Base-by-base conservation (phyloP, 345 rosid species). In the Bruguiera sexangula region DNA sequence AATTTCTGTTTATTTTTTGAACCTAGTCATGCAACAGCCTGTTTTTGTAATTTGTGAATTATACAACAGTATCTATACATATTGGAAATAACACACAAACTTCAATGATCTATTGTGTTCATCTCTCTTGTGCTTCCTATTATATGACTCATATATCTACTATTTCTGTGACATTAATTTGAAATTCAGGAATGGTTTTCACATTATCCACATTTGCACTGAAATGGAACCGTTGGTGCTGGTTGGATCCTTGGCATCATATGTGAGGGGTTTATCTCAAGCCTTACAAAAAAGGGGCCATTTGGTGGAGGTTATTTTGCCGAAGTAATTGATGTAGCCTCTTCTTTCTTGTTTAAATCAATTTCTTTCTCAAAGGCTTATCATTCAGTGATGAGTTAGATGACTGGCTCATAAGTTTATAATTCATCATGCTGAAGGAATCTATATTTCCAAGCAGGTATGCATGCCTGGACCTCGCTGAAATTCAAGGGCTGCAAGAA, bases 281-380 rank as follows among this genome's bases (percentile, higher is more conserved):
- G 90, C 89, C 3, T 84, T 91, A 26, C 97, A 84, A 73, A 81
- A 77, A 66, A 83, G 86, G 58, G 97, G 91, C 66, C 89, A 85
- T 75, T 67, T 83, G 65, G 97, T 87, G 74, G 96, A 91, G 83
- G 93, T 91, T 83, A 85, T 91, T 78, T 75, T 91, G 70, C 97
- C 97, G 56, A 91, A 84, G 97, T 89, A 86, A 82, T 69, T 62
- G 69, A 29, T 59, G 43, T 29, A 51, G 58, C 69, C 69, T 56
- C 13, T 10, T n/a, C 59, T 43, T 43, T 43, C 63, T 27, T 15
- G 8, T 5, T 39, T 19, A 61, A 56, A 30, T 62, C 10, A 18
- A 31, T 32, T 43, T 21, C 55, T 10, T 72, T 34, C 20, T 36
- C 20, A 37, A 7, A 19, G 5, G 19, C 57, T n/a, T 62, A 20